These are phyloP conservation scores for Eimeria praecox DNA, from an alignment of 169 alveolate genomes.

Conservation along the genomic window DNA sequence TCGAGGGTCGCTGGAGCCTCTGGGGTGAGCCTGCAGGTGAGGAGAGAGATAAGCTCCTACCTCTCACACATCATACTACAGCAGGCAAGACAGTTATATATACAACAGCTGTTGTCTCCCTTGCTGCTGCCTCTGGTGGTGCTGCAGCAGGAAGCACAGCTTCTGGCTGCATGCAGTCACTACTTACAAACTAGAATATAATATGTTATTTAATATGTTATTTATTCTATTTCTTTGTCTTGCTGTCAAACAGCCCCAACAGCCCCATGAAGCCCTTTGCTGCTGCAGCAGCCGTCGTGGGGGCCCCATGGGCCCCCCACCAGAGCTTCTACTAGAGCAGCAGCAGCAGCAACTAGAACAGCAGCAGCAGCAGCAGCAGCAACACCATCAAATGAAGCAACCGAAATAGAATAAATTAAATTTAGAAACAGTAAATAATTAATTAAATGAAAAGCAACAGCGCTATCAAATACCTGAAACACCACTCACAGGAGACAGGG, in stretches of 20 bases:
- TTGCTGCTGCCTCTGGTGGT: conserved; percentile 10
- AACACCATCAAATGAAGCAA: neutral
- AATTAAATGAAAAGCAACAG: too few relatives aligned
- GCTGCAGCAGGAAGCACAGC: neutral
- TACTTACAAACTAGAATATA: neutral
- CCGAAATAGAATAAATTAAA: neutral
- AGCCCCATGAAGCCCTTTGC: neutral
- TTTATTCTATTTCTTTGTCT: neutral
- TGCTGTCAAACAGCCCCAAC: neutral
- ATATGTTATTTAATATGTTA: neutral
- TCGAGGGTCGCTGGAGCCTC: too few relatives aligned
- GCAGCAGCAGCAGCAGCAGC: conserved; percentile 42
- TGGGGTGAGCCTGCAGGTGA: too few relatives aligned
- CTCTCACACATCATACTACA: too few relatives aligned
- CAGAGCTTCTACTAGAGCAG: neutral
- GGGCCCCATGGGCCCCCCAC: conserved; percentile 38
- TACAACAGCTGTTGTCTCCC: neutral
- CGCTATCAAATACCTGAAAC: too few relatives aligned
- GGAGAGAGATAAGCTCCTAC: too few relatives aligned
- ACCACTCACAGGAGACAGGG: too few relatives aligned
- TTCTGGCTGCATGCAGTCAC: neutral
- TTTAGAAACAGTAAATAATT: neutral
- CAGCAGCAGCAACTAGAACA: conserved; percentile 13
- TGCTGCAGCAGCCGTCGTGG: neutral
- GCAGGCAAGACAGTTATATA: too few relatives aligned